Evolutionary conservation across 495 filamentous ascomycete genomes (phyloP).

Genomic region (Aspergillus bridgeri): DNA sequence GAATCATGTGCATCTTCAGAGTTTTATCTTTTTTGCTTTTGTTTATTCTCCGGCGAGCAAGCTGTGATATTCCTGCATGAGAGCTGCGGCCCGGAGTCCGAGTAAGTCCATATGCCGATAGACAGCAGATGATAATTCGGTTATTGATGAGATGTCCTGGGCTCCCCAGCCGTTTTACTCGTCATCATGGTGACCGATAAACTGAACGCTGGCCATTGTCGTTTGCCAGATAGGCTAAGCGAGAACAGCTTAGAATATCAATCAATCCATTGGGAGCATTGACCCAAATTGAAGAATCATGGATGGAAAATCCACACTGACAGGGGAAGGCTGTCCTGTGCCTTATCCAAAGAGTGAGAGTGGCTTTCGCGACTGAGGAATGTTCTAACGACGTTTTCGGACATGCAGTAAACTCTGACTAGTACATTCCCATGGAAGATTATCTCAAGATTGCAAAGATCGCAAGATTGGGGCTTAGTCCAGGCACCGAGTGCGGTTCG

Average conservation of each 20-base stretch:
- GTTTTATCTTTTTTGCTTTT: conserved; percentile 7
- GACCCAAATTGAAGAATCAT: too few relatives aligned
- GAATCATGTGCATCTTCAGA: conserved; percentile 13
- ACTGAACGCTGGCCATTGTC: background rate
- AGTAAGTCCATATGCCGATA: background rate
- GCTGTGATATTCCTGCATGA: background rate
- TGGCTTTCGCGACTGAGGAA: background rate
- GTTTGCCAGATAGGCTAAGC: background rate
- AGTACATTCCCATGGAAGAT: background rate
- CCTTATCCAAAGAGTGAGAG: background rate
- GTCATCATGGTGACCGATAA: background rate
- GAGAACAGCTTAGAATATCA: background rate
- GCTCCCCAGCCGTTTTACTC: background rate
- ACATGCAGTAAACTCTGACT: background rate
- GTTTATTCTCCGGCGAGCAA: background rate
- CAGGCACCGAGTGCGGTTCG: background rate
- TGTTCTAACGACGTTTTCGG: background rate
- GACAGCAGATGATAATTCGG: background rate
- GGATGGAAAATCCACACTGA: background rate
- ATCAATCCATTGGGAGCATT: background rate
- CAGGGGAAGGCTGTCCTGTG: background rate
- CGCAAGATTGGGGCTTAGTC: too few relatives aligned
- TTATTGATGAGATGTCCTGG: background rate
- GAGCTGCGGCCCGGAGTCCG: background rate
- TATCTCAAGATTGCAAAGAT: background rate